A percentile compares a stretch with the other conserved stretches of the same genome.
phyloP scores from a whole-genome alignment of 176 grass and related monocot genomes.

The Eremochloa ophiuroides region DNA sequence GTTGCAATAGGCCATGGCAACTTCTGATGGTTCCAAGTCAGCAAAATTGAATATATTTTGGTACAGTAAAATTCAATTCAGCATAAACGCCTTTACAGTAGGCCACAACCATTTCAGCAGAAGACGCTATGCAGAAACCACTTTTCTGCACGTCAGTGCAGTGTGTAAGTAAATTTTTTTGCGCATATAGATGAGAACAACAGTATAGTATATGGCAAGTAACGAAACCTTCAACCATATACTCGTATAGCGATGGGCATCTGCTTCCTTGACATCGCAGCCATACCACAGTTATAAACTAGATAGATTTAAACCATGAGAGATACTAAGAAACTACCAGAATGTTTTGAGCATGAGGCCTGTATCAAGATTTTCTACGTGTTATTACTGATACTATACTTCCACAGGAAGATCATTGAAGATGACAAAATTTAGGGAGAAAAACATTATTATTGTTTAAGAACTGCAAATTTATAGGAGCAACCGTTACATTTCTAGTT shows the following conservation, averaged over 20 bases:
- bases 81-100: neutral
- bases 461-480: neutral
- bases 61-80: neutral
- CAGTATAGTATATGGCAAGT: neutral
- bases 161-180: neutral
- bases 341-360: neutral
- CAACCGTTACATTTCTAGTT: neutral
- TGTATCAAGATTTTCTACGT: neutral
- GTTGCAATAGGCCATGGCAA: neutral
- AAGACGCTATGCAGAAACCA: neutral
- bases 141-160: neutral
- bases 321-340: neutral
- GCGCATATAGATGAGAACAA: neutral
- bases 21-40: neutral
- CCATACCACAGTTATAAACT: neutral
- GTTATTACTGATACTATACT: neutral
- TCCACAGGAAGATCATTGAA: neutral
- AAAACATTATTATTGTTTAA: neutral
- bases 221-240: neutral
- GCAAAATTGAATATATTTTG: neutral
- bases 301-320: no score
- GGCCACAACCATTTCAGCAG: neutral
- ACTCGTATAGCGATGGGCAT: neutral
- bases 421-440: neutral
- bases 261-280: neutral